phyloP scores from a whole-genome alignment of 169 alveolate species.

The Plasmodium relictum region DNA sequence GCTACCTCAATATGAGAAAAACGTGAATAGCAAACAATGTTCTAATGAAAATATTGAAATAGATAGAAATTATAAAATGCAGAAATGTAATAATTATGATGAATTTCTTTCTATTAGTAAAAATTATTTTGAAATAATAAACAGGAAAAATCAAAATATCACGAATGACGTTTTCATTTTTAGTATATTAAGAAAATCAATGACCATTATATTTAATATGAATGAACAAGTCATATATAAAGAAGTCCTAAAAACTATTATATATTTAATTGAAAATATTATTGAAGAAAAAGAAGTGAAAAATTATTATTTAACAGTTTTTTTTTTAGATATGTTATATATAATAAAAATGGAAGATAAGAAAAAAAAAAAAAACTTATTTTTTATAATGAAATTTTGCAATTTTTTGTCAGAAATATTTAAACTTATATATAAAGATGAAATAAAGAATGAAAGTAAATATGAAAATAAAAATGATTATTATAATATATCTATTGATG shows the following conservation, averaged over 20 bases:
- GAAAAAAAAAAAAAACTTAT: conserved; percentile 52
- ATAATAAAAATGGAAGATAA: conserved; percentile 50
- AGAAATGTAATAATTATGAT: conserved; percentile 41
- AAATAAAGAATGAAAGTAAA: conserved; percentile 26
- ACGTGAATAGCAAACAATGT: conserved; percentile 6
- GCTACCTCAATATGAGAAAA: conserved; percentile 35
- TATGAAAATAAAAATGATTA: conserved; percentile 25
- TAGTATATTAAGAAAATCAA: conserved; percentile 57
- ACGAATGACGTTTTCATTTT: conserved; percentile 69
- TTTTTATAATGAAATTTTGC: conserved; percentile 70
- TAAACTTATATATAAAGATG: conserved; percentile 60
- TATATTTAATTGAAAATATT: conserved; percentile 53
- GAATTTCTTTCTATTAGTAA: conserved; percentile 60
- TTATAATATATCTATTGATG: conserved; percentile 38
- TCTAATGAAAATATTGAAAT: conserved; percentile 5
- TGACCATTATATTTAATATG: conserved; percentile 31
- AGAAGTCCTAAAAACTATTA: conserved; percentile 56
- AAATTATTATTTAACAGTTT: conserved; percentile 50
- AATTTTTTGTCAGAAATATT: conserved; percentile 48
- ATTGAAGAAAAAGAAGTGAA: conserved; percentile 55
- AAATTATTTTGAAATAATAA: conserved; percentile 28
- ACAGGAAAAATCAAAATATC: conserved; percentile 23
- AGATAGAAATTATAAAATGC: background rate
- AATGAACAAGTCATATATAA: conserved; percentile 66
- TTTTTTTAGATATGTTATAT: conserved; percentile 42